These are phyloP conservation scores for Coelastrella sp. DNA, from an alignment of 139 green algal species.

Conservation along the genomic window DNA sequence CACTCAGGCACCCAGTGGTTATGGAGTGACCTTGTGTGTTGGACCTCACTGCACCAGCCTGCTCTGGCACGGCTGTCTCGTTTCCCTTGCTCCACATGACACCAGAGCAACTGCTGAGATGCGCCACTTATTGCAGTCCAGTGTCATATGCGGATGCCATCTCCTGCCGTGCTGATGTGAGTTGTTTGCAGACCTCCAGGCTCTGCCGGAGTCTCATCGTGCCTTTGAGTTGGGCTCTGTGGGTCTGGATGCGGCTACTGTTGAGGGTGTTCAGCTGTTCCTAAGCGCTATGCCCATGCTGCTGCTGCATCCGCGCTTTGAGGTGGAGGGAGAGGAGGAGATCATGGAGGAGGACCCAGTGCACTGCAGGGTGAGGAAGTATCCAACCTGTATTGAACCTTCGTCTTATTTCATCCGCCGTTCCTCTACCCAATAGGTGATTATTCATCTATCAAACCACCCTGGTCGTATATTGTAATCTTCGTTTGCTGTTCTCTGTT, in stretches of 20 bases:
- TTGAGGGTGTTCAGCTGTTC: constrained; percentile 74
- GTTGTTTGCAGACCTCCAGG: constrained; percentile 68
- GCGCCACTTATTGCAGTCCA: not conserved
- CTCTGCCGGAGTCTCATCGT: constrained; percentile 56
- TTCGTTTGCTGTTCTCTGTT: no score
- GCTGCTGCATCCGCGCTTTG: constrained; percentile 35
- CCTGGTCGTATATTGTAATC: no score
- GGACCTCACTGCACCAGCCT: no score
- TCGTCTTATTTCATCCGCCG: not conserved
- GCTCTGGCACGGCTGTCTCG: no score
- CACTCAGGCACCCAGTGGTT: no score
- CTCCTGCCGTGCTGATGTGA: not conserved
- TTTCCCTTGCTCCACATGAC: no score
- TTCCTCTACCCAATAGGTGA: no score
- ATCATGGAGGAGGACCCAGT: constrained; percentile 80
- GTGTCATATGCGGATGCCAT: no score
- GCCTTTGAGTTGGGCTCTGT: constrained; percentile 47
- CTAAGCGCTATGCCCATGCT: constrained; percentile 67
- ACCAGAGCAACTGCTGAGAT: not conserved
- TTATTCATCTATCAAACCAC: no score
- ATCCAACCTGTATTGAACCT: not conserved
- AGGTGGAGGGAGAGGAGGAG: constrained; percentile 78
- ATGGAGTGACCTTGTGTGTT: no score
- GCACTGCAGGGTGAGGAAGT: constrained; percentile 59
- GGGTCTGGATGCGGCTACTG: constrained; percentile 54